Base-by-base conservation (phyloP, 2,329 filamentous ascomycete species). In the Coniochaeta hoffmannii region DNA sequence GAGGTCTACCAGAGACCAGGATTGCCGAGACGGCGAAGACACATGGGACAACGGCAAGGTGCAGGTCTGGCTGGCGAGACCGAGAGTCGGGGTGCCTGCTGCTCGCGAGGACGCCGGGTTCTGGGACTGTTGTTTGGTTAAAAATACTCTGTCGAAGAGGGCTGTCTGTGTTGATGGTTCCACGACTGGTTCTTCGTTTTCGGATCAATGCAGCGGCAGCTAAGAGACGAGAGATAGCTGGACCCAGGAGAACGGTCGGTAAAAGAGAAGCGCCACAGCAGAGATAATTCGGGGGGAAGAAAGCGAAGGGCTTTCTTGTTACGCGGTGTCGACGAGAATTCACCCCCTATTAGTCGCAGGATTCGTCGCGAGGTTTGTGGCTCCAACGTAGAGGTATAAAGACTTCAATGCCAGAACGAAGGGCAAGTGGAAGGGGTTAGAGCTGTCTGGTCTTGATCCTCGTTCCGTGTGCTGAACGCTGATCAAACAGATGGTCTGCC, bases 1-100 rank as follows among this genome's bases (percentile, higher is more conserved):
- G 63, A 62, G 61, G 59, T 61, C 60, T 63, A 60, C 64, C 61
- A 61, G 63, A 56, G 59, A 61, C 59, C 63, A 60, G 58, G 57
- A 61, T 59, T 66, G 64, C 63, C 62, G 26, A 51, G 49, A 10
- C 15, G 49, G 41, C n/a, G 31, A 34, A 8, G 28, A 26, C 49
- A 51, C 49, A 51, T 51, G 49, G 49, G 28, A 51, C 31, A 24
- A n/a, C 49, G 49, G 49, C 28, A 31, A 34, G 26, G 49, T 51
- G 49, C 49, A 51, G 49, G 22, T 10, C 49, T 51, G 28, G 49
- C 49, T 34, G 31, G 12, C 32, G 46, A 50, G 28, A 51, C 26
- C 10, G 41, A 46, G 41, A 15, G 41, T 7, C 41, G 24, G 41
- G 19, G 41, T 28, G n/a, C 22, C 22, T 46, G 22, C 10, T 26